These are phyloP conservation scores for Glarea lozoyensis DNA, from an alignment of 495 filamentous ascomycete genomes.

Conservation along the genomic window DNA sequence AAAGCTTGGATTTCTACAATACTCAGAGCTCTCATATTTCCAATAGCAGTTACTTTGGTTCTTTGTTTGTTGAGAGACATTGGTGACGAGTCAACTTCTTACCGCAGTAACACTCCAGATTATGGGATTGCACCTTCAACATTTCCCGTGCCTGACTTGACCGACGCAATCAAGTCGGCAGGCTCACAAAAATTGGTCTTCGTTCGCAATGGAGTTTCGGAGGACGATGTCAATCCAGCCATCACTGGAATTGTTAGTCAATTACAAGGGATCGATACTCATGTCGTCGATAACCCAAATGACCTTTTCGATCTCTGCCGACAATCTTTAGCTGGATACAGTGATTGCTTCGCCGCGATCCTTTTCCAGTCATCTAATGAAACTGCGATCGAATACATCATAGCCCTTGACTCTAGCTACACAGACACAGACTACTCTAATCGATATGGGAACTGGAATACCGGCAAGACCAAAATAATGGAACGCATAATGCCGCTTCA, in stretches of 20 bases:
- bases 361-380: constrained; percentile 12
- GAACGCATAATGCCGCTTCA: constrained; percentile 8
- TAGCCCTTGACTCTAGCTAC: constrained; percentile 11
- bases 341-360: constrained; percentile 17
- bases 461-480: constrained; percentile 2
- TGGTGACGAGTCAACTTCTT: not conserved
- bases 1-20: constrained; percentile 10
- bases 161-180: constrained; percentile 4
- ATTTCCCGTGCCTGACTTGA: constrained; percentile 6
- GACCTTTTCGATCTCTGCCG: constrained; percentile 15
- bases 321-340: constrained; percentile 7
- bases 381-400: constrained; percentile 14
- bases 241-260: constrained; percentile 9
- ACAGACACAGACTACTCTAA: not conserved
- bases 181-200: constrained; percentile 10
- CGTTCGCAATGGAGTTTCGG: constrained; percentile 13
- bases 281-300: constrained; percentile 4
- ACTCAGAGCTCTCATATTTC: constrained; percentile 14
- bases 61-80: constrained; percentile 11
- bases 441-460: constrained; percentile 2
- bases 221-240: constrained; percentile 6
- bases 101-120: not conserved
- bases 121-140: constrained; percentile 4
- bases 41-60: constrained; percentile 12
- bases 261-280: constrained; percentile 1